phyloP scores from a whole-genome alignment of 169 alveolate genomes.

The Amoebophrya sp. region DNA sequence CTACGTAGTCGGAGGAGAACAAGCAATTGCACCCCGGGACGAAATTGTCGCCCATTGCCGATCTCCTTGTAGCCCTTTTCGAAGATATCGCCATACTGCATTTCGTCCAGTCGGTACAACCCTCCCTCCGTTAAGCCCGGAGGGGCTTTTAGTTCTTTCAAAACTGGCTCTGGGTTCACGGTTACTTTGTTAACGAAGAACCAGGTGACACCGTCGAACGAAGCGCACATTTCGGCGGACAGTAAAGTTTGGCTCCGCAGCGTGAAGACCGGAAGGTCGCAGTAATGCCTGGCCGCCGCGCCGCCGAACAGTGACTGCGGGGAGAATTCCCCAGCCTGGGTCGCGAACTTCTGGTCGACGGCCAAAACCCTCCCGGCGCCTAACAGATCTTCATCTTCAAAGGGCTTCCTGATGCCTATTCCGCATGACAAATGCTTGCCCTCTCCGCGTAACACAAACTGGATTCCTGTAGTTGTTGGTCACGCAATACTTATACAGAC shows the following conservation, averaged over 20 bases:
- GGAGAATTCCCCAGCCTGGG: background rate
- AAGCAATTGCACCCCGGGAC: background rate
- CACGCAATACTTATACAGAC: too few species aligned
- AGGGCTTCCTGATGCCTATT: too few species aligned
- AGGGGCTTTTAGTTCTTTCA: background rate
- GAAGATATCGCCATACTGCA: background rate
- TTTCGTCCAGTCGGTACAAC: background rate
- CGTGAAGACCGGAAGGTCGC: background rate
- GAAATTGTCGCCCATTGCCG: background rate
- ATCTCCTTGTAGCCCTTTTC: conserved; percentile 9
- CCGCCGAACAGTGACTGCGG: conserved; percentile 5
- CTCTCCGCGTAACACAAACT: too few species aligned
- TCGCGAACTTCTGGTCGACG: background rate
- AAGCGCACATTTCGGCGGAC: background rate
- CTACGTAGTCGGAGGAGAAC: background rate
- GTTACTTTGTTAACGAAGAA: background rate
- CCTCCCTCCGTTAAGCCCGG: background rate
- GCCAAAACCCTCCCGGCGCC: conserved; percentile 17
- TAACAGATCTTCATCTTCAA: too few species aligned
- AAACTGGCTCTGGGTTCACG: background rate
- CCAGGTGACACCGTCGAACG: background rate
- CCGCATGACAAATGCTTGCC: too few species aligned
- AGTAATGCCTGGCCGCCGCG: background rate
- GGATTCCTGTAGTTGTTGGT: too few species aligned
- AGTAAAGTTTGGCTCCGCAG: background rate